Evolutionary conservation across 163 green algal genomes (phyloP), one percentile per base, ranked within the genome.

Genomic region (Picocystis sp.): DNA sequence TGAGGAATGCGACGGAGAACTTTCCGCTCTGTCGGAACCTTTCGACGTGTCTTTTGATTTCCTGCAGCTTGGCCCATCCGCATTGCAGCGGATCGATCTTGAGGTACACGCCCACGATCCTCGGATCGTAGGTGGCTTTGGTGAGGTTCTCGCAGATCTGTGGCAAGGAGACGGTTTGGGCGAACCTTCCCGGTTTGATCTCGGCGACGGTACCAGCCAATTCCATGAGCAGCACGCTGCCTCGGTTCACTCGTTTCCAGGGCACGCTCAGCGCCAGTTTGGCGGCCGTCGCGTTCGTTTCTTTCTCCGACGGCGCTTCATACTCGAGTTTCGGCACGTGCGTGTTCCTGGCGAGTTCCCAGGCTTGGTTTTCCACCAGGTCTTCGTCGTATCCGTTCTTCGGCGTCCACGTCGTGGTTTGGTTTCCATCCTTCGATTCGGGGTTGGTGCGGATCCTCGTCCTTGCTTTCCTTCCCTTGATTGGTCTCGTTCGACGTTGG

Each of bases 81-180:
- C 55, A 61, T 38, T 41, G 52, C 50, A 95, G 58, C 12, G 80
- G 78, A 11, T 74, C 75, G 24, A 95, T 75, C 52, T 86, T 77
- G 17, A 90, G 64, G 23, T 69, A 62, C 22, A 83, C 41, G 10
- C 73, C 55, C n/a, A 25, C 47, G 10, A 94, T 55, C 13, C 86
- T 72, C 0, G 84, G 82, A 63, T 95, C 86, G 12, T 77, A 58
- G 0, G 86, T 82, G 3, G 86, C 86, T 63, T 95, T 95, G n/a
- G 62, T 60, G 49, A 95, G 70, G 15, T 67, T 67, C 14, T 80
- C 56, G 42, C 61, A 80, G 11, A 90, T 56, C 17, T 67, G 56
- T 0, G 82, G 79, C 52, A 92, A 55, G 46, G 65, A 67, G 38
- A 63, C 25, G 21, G 65, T 66, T 21, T 53, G 45, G n/a, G 67